Evolutionary conservation across 2,329 filamentous ascomycete genomes (phyloP).

Genomic region (Cephalotrichum gorgonifer): DNA sequence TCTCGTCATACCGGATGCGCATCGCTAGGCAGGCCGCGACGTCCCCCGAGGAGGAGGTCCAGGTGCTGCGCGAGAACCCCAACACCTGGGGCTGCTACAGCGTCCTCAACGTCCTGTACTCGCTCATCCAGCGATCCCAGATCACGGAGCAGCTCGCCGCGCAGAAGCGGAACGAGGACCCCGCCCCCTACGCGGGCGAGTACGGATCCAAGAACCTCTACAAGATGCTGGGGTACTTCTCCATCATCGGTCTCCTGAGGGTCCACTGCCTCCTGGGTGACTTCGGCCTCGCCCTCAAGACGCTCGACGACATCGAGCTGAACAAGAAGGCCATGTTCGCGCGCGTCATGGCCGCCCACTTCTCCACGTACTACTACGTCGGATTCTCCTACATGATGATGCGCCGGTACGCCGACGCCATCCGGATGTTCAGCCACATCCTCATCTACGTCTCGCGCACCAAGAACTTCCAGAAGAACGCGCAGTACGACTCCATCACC

Average conservation of each 20-base stretch:
- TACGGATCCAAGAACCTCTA: slow-evolving; percentile 93
- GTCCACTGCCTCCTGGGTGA: slow-evolving; percentile 95
- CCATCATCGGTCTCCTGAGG: slow-evolving; percentile 91
- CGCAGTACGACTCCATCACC: slow-evolving; percentile 94
- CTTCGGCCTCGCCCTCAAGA: slow-evolving; percentile 97
- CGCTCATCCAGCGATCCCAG: slow-evolving; percentile 93
- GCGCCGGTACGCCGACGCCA: slow-evolving; percentile 97
- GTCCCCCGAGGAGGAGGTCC: slow-evolving; percentile 80
- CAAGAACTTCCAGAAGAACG: slow-evolving; percentile 99
- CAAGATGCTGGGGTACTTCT: slow-evolving; percentile 98
- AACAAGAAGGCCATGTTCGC: slow-evolving; percentile 99
- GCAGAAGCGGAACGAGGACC: slow-evolving; percentile 89
- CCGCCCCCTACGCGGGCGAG: slow-evolving; percentile 78
- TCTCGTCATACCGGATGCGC: slow-evolving; percentile 92
- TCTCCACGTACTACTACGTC: slow-evolving; percentile 99
- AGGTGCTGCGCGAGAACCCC: slow-evolving; percentile 86
- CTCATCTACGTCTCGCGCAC: slow-evolving; percentile 96
- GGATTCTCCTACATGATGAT: slow-evolving; percentile 99
- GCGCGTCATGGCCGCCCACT: slow-evolving; percentile 97
- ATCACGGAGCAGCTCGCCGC: slow-evolving; percentile 95
- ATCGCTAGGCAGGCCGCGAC: slow-evolving; percentile 65
- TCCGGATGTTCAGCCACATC: slow-evolving; percentile 99
- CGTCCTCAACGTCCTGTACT: slow-evolving; percentile 98
- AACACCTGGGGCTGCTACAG: slow-evolving; percentile 99
- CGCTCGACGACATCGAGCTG: slow-evolving; percentile 96